Evolutionary conservation across 2,329 filamentous ascomycete genomes (phyloP).

Genomic region (Curvularia hawaiiensis): DNA sequence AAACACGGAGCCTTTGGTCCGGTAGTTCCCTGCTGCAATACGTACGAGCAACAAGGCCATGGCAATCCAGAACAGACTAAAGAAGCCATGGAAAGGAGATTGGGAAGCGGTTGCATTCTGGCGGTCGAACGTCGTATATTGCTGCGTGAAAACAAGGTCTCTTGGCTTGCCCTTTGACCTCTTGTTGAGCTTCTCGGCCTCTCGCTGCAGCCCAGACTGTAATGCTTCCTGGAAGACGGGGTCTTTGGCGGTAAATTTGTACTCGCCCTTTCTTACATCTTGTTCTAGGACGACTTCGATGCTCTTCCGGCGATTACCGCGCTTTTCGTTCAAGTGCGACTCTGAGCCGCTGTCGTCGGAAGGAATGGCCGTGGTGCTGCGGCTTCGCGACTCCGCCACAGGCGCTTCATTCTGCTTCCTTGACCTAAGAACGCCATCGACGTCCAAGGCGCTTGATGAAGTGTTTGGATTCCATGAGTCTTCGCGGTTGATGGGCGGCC

Average conservation of each 20-base stretch:
- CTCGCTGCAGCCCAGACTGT: constrained; percentile 50
- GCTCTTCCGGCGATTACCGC: constrained; percentile 42
- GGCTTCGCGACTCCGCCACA: constrained; percentile 41
- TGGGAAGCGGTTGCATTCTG: constrained; percentile 68
- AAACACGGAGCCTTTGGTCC: constrained; percentile 68
- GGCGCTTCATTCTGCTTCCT: constrained; percentile 45
- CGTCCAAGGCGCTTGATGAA: constrained; percentile 36
- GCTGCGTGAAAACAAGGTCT: constrained; percentile 72
- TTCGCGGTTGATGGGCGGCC: constrained; percentile 21
- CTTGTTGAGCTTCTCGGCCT: constrained; percentile 41
- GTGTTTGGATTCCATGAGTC: constrained; percentile 38
- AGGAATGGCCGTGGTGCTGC: constrained; percentile 31
- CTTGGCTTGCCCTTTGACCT: constrained; percentile 51
- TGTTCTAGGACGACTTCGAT: constrained; percentile 55
- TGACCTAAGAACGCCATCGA: constrained; percentile 51
- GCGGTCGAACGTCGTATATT: constrained; percentile 76
- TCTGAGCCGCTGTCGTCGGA: constrained; percentile 32
- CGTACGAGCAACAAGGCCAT: constrained; percentile 70
- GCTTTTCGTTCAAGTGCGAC: constrained; percentile 10
- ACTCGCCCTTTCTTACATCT: constrained; percentile 53
- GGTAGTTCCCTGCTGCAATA: constrained; percentile 71
- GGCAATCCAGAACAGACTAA: constrained; percentile 77
- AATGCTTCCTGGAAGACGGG: constrained; percentile 56
- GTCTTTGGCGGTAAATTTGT: constrained; percentile 57
- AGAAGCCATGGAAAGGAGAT: constrained; percentile 79